Base-by-base conservation (phyloP, 192 early-diverging fungal species). In the Coemansia sp. region DNA sequence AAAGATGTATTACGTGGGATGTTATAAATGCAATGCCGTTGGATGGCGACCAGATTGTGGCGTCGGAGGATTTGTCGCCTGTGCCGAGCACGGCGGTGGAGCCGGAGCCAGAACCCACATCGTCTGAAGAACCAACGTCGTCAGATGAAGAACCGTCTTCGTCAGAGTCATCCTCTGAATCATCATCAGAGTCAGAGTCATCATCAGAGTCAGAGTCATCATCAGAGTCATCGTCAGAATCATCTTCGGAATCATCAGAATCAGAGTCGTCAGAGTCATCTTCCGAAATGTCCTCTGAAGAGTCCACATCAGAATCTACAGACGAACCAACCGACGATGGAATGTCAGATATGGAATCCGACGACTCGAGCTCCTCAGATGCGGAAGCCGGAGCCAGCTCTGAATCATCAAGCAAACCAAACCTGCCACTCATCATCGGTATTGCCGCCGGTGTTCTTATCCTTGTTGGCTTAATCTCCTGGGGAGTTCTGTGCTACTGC, bases 1-100 rank as follows among this genome's bases (percentile, higher is more conserved):
- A 61, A 14, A 27, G 24, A 11, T 79, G 76, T 23, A 24, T 64
- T 9, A 54, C 59, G 0, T 79, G 71, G 67, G 60, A 73, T 43
- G 50, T 51, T 50, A 55, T 68, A 7, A 60, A 53, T 11, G 62
- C 57, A 17, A 58, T 58, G 23, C 57, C 58, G 15, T 17, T 74
- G 47, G 58, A 51, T n/a, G 29, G 21, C 2, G 59, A 37, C 3
- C 15, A 25, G 9, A 12, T 65, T 29, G 45, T 21, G 8, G 62
- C 72, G 8, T 49, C 62, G 3, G 35, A 64, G 35, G 56, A 70
- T 54, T 6, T 64, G 19, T 27, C 45, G 15, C 60, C 68, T 4
- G 2, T 62, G 0, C n/a, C 61, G n/a, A 63, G 60, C 21, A 23
- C 54, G 6, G 45, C 23, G 10, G 19, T 29, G 25, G 53, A 22